Base-by-base conservation (phyloP, 129 eudicot species). In the Tagetes patula region DNA sequence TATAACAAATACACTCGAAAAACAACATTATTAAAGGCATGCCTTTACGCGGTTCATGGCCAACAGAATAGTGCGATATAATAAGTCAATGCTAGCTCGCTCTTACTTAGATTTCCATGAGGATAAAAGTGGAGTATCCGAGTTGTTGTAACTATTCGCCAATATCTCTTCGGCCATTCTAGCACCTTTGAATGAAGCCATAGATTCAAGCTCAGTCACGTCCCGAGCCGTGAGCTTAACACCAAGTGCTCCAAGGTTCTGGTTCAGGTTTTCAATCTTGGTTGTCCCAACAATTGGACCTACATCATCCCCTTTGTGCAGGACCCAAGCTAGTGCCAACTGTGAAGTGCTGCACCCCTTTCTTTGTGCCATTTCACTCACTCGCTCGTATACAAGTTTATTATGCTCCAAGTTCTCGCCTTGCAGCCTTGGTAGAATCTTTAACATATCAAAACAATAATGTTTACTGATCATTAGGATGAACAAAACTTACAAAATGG, bases 291-390 rank as follows among this genome's bases (percentile, higher is more conserved):
- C 84, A 65, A 79, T 86, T 0, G 91, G 91, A 49, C 72, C 91
- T 10, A 83, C 73, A 38, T 79, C 82, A 49, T 80, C 87, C 13
- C 87, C 79, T 65, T 86, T 85, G 74, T 86, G 85, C n/a, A 83
- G 84, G 78, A 86, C 82, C 91, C 91, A 86, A 39, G 87, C 88
- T 34, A 83, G 70, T 67, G 91, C 91, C 64, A 86, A 76, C 69
- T 86, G 87, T 8, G 87, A 75, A 54, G 81, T 73, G 41, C 84
- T 77, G 74, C 87, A 86, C 43, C 68, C 54, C 53, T 83, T 68
- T 80, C 61, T 75, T 52, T 67, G 77, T 6, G 91, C 91, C 70
- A 86, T 75, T 67, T 65, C 39, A 27, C 73, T 79, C 27, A 86
- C 72, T 27, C 76, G 69, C 9, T 74, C 46, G n/a, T 65, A 83